Percentiles rank a stretch among this genome's conserved stretches.
Conservation (phyloP, 176 grass and related monocot species). For the Dactylis glomerata region DNA sequence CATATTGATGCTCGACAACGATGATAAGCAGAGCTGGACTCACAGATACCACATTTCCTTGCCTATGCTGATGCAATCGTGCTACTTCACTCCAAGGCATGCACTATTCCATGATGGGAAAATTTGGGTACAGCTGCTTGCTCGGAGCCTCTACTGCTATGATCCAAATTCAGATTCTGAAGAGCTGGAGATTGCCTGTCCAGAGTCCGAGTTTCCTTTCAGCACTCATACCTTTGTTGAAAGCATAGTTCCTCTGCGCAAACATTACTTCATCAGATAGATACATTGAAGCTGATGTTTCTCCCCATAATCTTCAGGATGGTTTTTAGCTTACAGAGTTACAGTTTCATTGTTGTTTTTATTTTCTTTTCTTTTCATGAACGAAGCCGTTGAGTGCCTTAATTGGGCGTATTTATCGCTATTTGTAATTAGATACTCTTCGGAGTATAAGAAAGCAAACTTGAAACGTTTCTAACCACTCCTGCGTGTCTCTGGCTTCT, state of each 20-base stretch:
- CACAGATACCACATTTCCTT: conserved; percentile 40
- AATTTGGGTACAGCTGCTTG: conserved; percentile 58
- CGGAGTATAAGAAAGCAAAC: background rate
- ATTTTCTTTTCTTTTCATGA: conserved; percentile 6
- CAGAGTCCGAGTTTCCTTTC: conserved; percentile 46
- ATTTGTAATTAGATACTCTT: conserved; percentile 12
- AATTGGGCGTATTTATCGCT: background rate
- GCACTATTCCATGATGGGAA: conserved; percentile 43
- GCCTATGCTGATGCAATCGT: conserved; percentile 43
- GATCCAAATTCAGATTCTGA: conserved; percentile 47
- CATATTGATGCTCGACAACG: conserved; percentile 32
- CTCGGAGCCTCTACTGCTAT: conserved; percentile 41
- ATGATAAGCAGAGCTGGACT: conserved; percentile 43
- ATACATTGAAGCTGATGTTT: conserved; percentile 27
- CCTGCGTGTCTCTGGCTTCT: background rate
- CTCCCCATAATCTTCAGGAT: background rate
- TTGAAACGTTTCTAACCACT: background rate
- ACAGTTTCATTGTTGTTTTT: background rate
- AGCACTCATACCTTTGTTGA: conserved; percentile 52
- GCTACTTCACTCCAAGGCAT: conserved; percentile 53
- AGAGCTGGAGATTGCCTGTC: conserved; percentile 36
- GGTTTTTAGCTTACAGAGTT: conserved; percentile 9
- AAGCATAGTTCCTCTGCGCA: conserved; percentile 45
- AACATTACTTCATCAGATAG: conserved; percentile 41
- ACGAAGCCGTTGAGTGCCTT: conserved; percentile 8